phyloP scores from a whole-genome alignment of 257 asterid species.

The Forsythia suspensa region DNA sequence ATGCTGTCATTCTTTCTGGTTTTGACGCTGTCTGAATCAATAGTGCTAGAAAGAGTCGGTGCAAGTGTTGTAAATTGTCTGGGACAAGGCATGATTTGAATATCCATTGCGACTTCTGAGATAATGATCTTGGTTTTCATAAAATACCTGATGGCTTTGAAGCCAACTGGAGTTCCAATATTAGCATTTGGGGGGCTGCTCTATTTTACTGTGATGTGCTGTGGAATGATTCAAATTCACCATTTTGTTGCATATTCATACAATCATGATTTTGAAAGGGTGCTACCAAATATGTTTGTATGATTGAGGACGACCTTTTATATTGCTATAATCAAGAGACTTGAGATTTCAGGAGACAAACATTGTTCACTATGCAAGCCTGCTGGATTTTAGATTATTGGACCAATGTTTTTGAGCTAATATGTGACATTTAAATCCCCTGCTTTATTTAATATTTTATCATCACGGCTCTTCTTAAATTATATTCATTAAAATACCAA shows the following conservation, averaged over 20 bases:
- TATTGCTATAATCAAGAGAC: not conserved
- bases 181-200: not conserved
- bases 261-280: not conserved
- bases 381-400: not conserved
- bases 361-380: not conserved
- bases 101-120: not conserved
- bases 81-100: not conserved
- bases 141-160: not conserved
- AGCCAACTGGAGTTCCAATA: not conserved
- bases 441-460: too few relatives aligned
- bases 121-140: constrained; percentile 6
- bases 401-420: too few relatives aligned
- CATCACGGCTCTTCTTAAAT: not conserved
- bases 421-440: too few relatives aligned
- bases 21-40: not conserved
- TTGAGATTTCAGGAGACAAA: not conserved
- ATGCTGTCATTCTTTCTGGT: not conserved
- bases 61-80: not conserved
- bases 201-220: constrained; percentile 9
- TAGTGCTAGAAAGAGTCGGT: not conserved
- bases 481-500: not conserved
- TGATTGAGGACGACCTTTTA: constrained; percentile 1
- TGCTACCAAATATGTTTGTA: constrained; percentile 6
- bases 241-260: constrained; percentile 13
- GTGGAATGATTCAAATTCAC: not conserved